Evolutionary conservation across 495 filamentous ascomycete species (phyloP).

Genomic region (Staphylotrichum longicolle): DNA sequence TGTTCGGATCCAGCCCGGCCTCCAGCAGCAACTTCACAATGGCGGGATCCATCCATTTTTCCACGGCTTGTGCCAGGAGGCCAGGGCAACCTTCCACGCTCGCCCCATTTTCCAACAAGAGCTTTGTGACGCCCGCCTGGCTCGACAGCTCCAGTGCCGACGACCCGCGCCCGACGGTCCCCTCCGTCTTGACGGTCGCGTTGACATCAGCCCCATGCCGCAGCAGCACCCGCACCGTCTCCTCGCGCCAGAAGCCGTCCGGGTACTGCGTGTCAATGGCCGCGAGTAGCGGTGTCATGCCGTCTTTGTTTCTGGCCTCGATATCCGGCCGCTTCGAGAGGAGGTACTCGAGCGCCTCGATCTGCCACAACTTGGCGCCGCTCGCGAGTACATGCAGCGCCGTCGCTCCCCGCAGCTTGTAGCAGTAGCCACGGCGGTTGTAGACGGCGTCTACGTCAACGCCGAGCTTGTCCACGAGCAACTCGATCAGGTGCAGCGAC

Average conservation of each 20-base stretch:
- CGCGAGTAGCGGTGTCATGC: conserved; percentile 14
- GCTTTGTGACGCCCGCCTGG: conserved; percentile 2
- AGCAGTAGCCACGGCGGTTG: background rate
- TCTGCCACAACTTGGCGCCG: conserved; percentile 16
- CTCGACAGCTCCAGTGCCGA: conserved; percentile 6
- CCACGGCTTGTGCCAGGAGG: background rate
- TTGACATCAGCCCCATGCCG: conserved; percentile 13
- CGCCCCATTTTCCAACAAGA: conserved; percentile 12
- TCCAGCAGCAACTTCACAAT: conserved; percentile 11
- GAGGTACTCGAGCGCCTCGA: conserved; percentile 22
- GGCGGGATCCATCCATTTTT: background rate
- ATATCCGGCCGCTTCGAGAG: conserved; percentile 23
- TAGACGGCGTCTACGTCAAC: conserved; percentile 21
- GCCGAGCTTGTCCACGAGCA: conserved; percentile 16
- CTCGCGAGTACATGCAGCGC: conserved; percentile 22
- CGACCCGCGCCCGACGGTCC: background rate
- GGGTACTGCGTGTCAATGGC: background rate
- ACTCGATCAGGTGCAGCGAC: conserved; percentile 12
- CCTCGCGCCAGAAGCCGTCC: conserved; percentile 1
- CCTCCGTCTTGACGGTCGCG: background rate
- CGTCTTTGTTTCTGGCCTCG: conserved; percentile 26
- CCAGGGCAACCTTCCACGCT: background rate
- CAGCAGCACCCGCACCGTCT: conserved; percentile 12
- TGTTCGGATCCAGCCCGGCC: conserved; percentile 7
- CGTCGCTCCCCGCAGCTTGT: conserved; percentile 7